These are phyloP conservation scores for Didymella lethalis DNA, from an alignment of 2,329 filamentous ascomycete species.

Conservation along the genomic window DNA sequence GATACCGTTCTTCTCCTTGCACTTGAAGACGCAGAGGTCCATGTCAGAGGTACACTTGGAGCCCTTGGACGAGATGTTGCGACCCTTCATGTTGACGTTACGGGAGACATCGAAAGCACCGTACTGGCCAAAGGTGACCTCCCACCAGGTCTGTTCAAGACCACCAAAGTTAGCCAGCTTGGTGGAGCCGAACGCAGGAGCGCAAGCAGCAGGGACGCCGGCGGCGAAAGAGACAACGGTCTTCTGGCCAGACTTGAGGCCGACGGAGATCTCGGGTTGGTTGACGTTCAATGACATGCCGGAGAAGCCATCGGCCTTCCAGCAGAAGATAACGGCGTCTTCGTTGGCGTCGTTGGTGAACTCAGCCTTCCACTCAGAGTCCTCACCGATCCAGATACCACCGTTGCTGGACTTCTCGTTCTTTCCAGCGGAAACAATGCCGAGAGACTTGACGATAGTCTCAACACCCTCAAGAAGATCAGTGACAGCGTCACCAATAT, in stretches of 20 bases:
- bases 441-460: slow-evolving; percentile 30
- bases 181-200: slow-evolving; percentile 49
- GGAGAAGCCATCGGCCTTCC: slow-evolving; percentile 44
- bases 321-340: slow-evolving; percentile 48
- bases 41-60: slow-evolving; percentile 55
- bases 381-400: slow-evolving; percentile 48
- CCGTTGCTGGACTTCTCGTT: slow-evolving; percentile 42
- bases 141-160: slow-evolving; percentile 56
- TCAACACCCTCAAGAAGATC: slow-evolving; percentile 34
- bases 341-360: slow-evolving; percentile 48
- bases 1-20: slow-evolving; percentile 40
- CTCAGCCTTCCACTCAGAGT: slow-evolving; percentile 45
- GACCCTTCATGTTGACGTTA: slow-evolving; percentile 56
- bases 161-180: slow-evolving; percentile 49
- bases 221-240: slow-evolving; percentile 52
- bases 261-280: slow-evolving; percentile 50
- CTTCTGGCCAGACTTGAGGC: slow-evolving; percentile 48
- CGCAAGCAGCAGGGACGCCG: slow-evolving; percentile 52
- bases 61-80: slow-evolving; percentile 50
- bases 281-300: slow-evolving; percentile 50
- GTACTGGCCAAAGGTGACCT: slow-evolving; percentile 52
- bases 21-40: slow-evolving; percentile 55
- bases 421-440: slow-evolving; percentile 35
- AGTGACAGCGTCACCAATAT: slow-evolving; percentile 23
- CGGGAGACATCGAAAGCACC: slow-evolving; percentile 56